These are phyloP conservation scores for Diatrype stigma DNA, from an alignment of 2,329 filamentous ascomycete genomes.

Conservation along the genomic window DNA sequence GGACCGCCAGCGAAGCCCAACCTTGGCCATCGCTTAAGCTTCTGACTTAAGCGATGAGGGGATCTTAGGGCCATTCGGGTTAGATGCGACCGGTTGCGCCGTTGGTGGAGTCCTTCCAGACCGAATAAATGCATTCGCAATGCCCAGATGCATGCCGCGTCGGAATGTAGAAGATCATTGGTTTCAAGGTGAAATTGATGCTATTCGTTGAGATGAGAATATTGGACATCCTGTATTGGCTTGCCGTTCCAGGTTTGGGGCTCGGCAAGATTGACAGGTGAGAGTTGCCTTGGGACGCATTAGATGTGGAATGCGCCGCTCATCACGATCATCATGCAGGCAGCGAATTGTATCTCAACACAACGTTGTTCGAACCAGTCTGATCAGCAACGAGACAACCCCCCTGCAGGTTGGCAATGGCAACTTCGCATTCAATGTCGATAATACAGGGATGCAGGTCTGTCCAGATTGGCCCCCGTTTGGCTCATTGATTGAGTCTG, in stretches of 20 bases:
- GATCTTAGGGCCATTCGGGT: background rate
- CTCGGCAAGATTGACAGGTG: background rate
- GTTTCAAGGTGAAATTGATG: background rate
- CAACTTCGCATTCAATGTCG: constrained; percentile 27
- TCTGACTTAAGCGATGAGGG: background rate
- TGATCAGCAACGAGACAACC: constrained; percentile 23
- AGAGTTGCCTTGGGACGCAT: background rate
- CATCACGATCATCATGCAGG: constrained; percentile 3
- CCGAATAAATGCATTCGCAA: background rate
- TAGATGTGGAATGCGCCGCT: background rate
- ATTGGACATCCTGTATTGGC: background rate
- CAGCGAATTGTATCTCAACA: constrained; percentile 19
- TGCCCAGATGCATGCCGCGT: background rate
- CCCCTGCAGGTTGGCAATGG: constrained; percentile 27
- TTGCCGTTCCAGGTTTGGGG: background rate
- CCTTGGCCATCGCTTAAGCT: background rate
- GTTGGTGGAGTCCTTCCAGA: background rate
- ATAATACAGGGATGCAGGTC: constrained; percentile 24
- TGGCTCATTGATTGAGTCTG: background rate
- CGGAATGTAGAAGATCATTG: background rate
- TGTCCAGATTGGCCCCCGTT: background rate
- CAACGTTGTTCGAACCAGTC: constrained; percentile 18
- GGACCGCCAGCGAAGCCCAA: background rate
- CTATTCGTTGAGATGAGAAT: background rate
- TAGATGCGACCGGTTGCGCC: background rate